These are phyloP conservation scores for Rubus parviflorus DNA, from an alignment of 306 rosid genomes.

Conservation along the genomic window DNA sequence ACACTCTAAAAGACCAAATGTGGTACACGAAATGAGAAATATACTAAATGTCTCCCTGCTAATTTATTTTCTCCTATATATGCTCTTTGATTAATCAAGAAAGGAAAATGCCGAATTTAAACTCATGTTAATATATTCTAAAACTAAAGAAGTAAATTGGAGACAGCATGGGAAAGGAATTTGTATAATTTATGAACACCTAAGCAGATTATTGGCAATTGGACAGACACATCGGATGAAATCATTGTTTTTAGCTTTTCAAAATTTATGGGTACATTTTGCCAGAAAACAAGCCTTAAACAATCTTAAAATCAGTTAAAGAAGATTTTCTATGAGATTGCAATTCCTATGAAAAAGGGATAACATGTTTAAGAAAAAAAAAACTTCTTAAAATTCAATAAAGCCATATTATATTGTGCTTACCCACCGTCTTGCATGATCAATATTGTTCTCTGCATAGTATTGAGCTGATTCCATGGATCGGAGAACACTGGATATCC, in stretches of 20 bases:
- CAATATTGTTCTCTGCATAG: constrained; percentile 67
- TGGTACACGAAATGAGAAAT: background rate
- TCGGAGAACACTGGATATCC: constrained; percentile 59
- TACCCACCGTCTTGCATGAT: constrained; percentile 98
- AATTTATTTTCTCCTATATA: background rate
- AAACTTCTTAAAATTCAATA: constrained; percentile 29
- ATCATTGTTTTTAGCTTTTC: background rate
- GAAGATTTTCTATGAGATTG: background rate
- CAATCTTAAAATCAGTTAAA: background rate
- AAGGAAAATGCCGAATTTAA: background rate
- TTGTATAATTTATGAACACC: background rate
- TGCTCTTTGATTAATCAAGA: background rate
- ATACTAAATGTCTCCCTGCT: background rate
- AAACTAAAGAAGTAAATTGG: background rate
- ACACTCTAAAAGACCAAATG: background rate
- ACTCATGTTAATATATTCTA: background rate
- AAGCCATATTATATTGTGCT: constrained; percentile 60
- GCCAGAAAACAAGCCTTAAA: background rate
- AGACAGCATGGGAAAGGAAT: background rate
- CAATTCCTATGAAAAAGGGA: constrained; percentile 9
- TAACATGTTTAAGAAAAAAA: background rate
- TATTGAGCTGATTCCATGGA: constrained; percentile 93
- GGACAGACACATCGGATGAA: background rate
- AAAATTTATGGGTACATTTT: background rate
- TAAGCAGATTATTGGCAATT: background rate